Evolutionary conservation across 208 protist species (phyloP), one percentile per base, ranked within the genome.

Genomic region (Leishmania guyanensis): DNA sequence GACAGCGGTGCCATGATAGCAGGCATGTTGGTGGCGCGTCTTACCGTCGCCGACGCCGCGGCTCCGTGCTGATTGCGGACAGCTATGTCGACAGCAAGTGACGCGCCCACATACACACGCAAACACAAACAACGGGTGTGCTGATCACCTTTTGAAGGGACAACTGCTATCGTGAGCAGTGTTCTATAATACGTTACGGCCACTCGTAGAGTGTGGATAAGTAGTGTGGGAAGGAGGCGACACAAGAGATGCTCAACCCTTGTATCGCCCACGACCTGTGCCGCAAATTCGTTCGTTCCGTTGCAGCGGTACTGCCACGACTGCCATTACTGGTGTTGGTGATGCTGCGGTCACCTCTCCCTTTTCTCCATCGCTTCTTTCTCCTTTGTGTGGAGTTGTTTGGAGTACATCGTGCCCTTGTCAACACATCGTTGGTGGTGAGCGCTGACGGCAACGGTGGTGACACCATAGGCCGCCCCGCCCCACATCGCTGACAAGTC

Each of bases 61-160:
- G 86, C 1, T 89, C 88, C 14, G 86, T 92, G 78, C 75, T 92
- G 17, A 88, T 92, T 17, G 86, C 88, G 0, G 88, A 92, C 78
- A 90, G 81, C 62, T 92, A 87, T 48, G 84, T 92, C 2, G 86
- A 92, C 64, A 48, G 53, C 29, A 60, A 16, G 8, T 51, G 56
- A 72, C 6, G 43, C 33, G 51, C 5, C 74, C 29, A 53, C 75
- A 26, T 29, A 33, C 14, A 43, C 26, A 65, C 20, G 29, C 60
- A 26, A 14, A 65, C 60, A 65, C 43, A 6, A 46, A 46, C 3
- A 46, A 46, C 43, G 43, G 43, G 43, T 46, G 43, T 46, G 8
- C 29, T 33, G 26, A 29, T 64, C 58, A 64, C 58, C 26, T 22
- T 14, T 64, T n/a, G 58, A 64, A 29, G 26, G 58, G 9, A 29